Conservation (phyloP, 805 yeast genomes). For the Wickerhamiella sergipiensis region DNA sequence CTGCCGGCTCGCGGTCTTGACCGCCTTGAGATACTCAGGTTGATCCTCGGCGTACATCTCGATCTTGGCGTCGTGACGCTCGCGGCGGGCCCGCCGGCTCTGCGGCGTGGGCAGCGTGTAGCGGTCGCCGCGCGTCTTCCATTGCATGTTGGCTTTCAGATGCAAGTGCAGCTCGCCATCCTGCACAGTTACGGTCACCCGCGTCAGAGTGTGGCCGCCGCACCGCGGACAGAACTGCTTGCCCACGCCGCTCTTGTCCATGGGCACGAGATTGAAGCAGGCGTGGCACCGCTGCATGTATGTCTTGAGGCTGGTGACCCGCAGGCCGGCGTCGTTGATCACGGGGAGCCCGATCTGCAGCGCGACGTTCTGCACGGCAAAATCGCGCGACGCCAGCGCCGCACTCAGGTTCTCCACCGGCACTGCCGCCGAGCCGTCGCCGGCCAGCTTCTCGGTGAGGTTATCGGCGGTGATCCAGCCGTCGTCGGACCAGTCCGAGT, state of each 20-base stretch:
- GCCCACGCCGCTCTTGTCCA: slow-evolving; percentile 43
- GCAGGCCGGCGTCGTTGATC: slow-evolving; percentile 76
- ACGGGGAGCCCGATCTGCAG: slow-evolving; percentile 79
- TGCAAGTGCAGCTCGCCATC: slow-evolving; percentile 82
- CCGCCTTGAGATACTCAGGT: slow-evolving; percentile 77
- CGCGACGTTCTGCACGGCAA: slow-evolving; percentile 92
- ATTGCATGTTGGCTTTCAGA: slow-evolving; percentile 79
- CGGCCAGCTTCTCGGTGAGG: slow-evolving; percentile 50
- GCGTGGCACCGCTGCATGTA: slow-evolving; percentile 97
- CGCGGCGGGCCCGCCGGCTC: slow-evolving; percentile 59
- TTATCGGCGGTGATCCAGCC: slow-evolving; percentile 93
- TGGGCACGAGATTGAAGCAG: slow-evolving; percentile 71
- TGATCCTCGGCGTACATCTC: slow-evolving; percentile 76
- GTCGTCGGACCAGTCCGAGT: slow-evolving; percentile 67
- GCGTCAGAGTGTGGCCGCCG: slow-evolving; percentile 81
- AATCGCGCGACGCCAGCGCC: slow-evolving; percentile 90
- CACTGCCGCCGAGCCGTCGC: slow-evolving; percentile 53
- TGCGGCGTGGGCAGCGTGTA: slow-evolving; percentile 80
- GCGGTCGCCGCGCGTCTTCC: slow-evolving; percentile 80
- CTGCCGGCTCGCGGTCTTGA: slow-evolving; percentile 81
- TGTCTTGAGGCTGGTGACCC: slow-evolving; percentile 71
- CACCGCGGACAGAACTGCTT: slow-evolving; percentile 89
- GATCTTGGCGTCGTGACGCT: slow-evolving; percentile 72
- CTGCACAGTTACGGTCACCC: slow-evolving; percentile 78
- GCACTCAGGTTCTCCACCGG: slow-evolving; percentile 39